Evolutionary conservation across 257 asterid species (phyloP).

Genomic region (Solanum clarkiae): DNA sequence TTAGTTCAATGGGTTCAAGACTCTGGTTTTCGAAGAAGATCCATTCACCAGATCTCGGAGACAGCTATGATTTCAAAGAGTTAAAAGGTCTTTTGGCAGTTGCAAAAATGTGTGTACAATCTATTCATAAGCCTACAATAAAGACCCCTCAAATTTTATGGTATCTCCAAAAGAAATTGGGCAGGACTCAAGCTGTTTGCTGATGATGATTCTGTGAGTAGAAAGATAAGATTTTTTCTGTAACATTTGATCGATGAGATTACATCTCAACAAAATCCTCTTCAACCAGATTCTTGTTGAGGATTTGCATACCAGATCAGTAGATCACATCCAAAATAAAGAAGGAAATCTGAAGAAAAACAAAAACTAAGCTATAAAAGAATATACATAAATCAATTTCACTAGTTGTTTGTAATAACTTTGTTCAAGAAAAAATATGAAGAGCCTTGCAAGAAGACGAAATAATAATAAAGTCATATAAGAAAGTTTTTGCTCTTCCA

Average conservation of each 20-base stretch:
- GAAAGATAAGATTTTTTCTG: not conserved
- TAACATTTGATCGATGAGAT: not conserved
- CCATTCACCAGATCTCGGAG: slow-evolving; percentile 68
- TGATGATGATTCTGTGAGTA: not conserved
- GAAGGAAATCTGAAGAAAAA: not conserved
- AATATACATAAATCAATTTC: not conserved
- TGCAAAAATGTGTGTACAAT: slow-evolving; percentile 64
- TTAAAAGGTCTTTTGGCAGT: slow-evolving; percentile 51
- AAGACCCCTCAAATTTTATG: slow-evolving; percentile 49
- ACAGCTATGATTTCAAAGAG: slow-evolving; percentile 48
- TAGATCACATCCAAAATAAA: not conserved
- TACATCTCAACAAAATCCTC: not conserved
- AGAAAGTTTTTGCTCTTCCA: not conserved
- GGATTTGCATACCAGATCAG: not conserved
- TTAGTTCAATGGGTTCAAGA: slow-evolving; percentile 70
- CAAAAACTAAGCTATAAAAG: not conserved
- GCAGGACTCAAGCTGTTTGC: slow-evolving; percentile 3
- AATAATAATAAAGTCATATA: not conserved
- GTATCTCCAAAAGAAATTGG: slow-evolving; percentile 66
- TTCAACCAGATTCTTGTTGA: not conserved
- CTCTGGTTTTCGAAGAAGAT: slow-evolving; percentile 21
- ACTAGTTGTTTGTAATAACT: not conserved
- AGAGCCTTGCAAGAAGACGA: not conserved
- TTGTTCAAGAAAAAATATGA: not conserved
- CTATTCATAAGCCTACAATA: slow-evolving; percentile 30